phyloP scores from a whole-genome alignment of 176 grass and related monocot genomes.

The Rhynchospora pubera region DNA sequence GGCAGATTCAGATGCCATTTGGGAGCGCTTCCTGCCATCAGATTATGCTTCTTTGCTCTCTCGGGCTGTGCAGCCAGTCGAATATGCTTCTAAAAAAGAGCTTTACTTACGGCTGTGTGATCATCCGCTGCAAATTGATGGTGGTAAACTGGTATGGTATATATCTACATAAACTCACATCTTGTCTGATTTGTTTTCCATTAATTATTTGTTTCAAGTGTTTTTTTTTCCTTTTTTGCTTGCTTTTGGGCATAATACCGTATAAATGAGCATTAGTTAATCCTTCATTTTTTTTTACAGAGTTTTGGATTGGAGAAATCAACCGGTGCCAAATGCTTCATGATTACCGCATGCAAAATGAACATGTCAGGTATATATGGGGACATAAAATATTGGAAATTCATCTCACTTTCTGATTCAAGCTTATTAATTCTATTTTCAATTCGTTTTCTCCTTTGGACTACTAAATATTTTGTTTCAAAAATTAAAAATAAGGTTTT shows the following conservation, averaged over 20 bases:
- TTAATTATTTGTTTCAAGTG: too few relatives aligned
- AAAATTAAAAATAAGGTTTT: too few relatives aligned
- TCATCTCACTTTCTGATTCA: background rate
- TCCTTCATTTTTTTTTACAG: background rate
- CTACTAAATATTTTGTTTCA: too few relatives aligned
- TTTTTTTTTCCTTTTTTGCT: too few relatives aligned
- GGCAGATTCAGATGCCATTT: background rate
- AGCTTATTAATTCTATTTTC: constrained; percentile 15
- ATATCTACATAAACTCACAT: too few relatives aligned
- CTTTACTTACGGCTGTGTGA: constrained; percentile 19
- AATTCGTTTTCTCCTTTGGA: too few relatives aligned
- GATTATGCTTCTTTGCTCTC: background rate
- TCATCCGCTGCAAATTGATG: background rate
- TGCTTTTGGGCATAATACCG: too few relatives aligned
- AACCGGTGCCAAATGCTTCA: constrained; percentile 24
- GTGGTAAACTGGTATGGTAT: constrained; percentile 13
- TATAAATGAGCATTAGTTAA: too few relatives aligned
- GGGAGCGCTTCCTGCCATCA: constrained; percentile 3
- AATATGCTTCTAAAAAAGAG: background rate
- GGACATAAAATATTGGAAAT: constrained; percentile 8
- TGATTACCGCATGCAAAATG: constrained; percentile 5
- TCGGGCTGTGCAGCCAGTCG: background rate
- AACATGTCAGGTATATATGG: constrained; percentile 6
- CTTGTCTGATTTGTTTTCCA: too few relatives aligned
- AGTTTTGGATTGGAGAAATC: constrained; percentile 28